Percentiles rank a stretch among this genome's conserved stretches.
Evolutionary conservation across 108 stramenopile species (phyloP).

Genomic region (Bacterosira constricta): DNA sequence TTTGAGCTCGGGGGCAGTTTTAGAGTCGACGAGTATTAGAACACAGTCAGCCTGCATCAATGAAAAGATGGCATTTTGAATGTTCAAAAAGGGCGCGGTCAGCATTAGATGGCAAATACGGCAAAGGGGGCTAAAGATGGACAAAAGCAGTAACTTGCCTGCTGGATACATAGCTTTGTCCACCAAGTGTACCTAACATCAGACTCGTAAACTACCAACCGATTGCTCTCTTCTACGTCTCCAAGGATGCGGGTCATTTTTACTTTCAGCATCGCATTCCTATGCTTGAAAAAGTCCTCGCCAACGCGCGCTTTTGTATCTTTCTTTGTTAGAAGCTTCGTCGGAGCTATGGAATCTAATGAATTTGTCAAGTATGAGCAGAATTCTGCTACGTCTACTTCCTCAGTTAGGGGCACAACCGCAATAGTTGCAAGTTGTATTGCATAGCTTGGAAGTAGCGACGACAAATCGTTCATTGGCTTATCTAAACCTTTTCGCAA

Average conservation of each 20-base stretch:
- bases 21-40: conserved; percentile 50
- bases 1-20: conserved; percentile 30
- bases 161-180: conserved; percentile 54
- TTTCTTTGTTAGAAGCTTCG: conserved; percentile 47
- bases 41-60: conserved; percentile 59
- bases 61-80: no score
- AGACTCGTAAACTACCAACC: conserved; percentile 56
- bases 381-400: conserved; percentile 40
- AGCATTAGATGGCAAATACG: no score
- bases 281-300: conserved; percentile 21
- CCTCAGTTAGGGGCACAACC: conserved; percentile 50
- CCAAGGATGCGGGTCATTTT: conserved; percentile 53
- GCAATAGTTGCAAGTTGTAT: conserved; percentile 58
- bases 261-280: conserved; percentile 40
- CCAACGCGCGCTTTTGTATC: conserved; percentile 35
- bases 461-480: conserved; percentile 4
- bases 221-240: conserved; percentile 60
- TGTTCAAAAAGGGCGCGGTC: no score
- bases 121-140: no score
- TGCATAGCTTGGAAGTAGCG: conserved; percentile 47
- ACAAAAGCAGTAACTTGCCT: no score
- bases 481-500: neutral
- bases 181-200: conserved; percentile 56
- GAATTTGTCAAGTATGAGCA: conserved; percentile 28
- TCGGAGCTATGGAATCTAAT: conserved; percentile 50